Evolutionary conservation across 768 basidiomycete species (phyloP), one percentile per base, ranked within the genome.

Genomic region (Boletus patriciae): DNA sequence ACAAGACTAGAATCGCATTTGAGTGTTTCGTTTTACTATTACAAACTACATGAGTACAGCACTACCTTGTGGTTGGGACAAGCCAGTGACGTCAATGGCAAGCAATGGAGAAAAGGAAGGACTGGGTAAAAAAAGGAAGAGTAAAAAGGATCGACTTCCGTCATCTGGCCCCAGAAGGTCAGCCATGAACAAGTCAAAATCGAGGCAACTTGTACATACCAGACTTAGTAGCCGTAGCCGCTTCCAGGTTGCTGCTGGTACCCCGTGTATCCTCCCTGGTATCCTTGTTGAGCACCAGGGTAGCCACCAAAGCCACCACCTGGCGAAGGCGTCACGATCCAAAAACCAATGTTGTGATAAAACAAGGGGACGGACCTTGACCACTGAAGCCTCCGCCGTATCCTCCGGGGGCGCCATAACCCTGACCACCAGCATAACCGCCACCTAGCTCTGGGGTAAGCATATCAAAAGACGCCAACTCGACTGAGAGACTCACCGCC

Each of bases 401-500:
- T 34, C 66, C 71, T 23, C 44, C 15, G 16, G 52, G 31, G 18
- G 61, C 29, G 34, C 41, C 57, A 49, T 65, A 67, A 43, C 58
- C 63, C 49, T 69, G 70, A 50, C 69, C 70, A 6, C 70, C 65
- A 51, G 66, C 16, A 45, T 69, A 72, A 41, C 66, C 69, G 19
- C 70, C 71, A 15, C 68, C 69, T 56, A 55, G 58, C 37, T 58
- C 54, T 19, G 33, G 43, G 31, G 68, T 63, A 56, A 72, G 57
- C 58, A 54, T 15, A 38, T 37, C 19, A 18, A 29, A 38, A 21
- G 4, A 31, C 12, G 13, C 7, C 21, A 6, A 8, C 16, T 33
- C 7, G 16, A 12, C 16, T 9, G 11, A 36, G 21, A 45, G 55
- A 48, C 63, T 33, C n/a, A 62, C 71, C 51, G 7, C 54, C 69